Evolutionary conservation across 192 early-diverging fungal genomes (phyloP).

Genomic region (Spizellomyces punctatus): DNA sequence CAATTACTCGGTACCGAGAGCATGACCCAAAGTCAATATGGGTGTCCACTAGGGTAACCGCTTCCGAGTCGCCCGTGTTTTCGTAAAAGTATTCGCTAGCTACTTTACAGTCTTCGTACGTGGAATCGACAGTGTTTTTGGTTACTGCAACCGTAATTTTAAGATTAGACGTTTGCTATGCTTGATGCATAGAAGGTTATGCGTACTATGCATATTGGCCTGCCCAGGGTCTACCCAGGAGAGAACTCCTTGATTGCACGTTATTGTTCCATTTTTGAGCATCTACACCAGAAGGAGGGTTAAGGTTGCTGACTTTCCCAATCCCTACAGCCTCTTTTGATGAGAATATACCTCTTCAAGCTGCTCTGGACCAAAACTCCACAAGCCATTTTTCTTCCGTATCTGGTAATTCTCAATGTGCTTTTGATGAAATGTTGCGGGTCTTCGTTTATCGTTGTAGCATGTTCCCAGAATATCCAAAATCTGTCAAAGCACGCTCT

Average conservation of each 20-base stretch:
- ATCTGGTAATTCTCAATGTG: constrained; percentile 49
- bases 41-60: constrained; percentile 50
- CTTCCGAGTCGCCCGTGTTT: constrained; percentile 37
- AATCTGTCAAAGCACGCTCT: constrained; percentile 27
- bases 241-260: constrained; percentile 39
- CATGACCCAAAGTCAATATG: constrained; percentile 59
- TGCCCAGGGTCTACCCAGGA: constrained; percentile 29
- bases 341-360: constrained; percentile 52
- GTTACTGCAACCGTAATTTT: not conserved
- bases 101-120: constrained; percentile 42
- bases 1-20: constrained; percentile 55
- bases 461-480: constrained; percentile 59
- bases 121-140: constrained; percentile 33
- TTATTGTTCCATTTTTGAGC: constrained; percentile 44
- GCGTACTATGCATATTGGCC: constrained; percentile 8
- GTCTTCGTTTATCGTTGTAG: constrained; percentile 59
- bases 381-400: constrained; percentile 53
- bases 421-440: constrained; percentile 50
- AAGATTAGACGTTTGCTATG: too few relatives aligned
- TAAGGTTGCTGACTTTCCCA: not conserved
- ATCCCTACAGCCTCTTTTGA: not conserved
- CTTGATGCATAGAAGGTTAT: not conserved
- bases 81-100: constrained; percentile 58
- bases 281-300: constrained; percentile 28
- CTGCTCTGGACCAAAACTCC: constrained; percentile 58